Base-by-base conservation (phyloP, 2,329 filamentous ascomycete genomes). In the Metarhizium robertsii region DNA sequence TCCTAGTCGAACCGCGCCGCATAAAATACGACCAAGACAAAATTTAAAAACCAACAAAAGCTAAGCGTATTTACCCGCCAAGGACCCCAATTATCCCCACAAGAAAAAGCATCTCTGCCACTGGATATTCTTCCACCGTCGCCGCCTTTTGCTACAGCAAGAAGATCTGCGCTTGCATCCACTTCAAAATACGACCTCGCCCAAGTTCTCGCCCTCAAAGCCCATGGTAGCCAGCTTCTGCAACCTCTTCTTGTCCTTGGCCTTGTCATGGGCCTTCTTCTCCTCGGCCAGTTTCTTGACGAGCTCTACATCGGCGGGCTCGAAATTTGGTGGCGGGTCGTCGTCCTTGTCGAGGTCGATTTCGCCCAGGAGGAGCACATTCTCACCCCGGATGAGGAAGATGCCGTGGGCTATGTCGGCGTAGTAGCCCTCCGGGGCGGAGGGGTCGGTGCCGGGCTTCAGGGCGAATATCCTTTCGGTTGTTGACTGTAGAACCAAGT, bases 331-430 rank as follows among this genome's bases (percentile, higher is more conserved):
- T 14, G 90, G 79, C 18, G 90, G 78, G 57, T 95, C 86, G 70
- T 99, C 94, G 71, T 99, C 94, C 67, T 88, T 90, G 75, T 99
- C 94, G 29, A 99, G 83, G 69, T 99, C 94, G 65, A 99, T 95
- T 73, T 97, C 95, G 42, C 94, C 94, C 18, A 97, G 80, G 48
- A 99, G 78, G 53, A 96, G 79, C n/a, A 99, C 94, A 70, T 99
- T 99, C 75, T 99, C 94, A 62, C 94, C 94, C 57, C 94, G 81
- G 49, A 99, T 90, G 40, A 97, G 81, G 74, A 94, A 97, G 60
- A 95, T 84, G 52, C 94, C 94, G 56, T 90, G 84, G 11, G 84
- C 79, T 58, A 95, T 82, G 69, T 99, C 94, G 58, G 90, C 89
- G 69, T 90, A 97, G 53, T 95, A 68, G 66, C 63, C 73, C 58